Evolutionary conservation across 1,284 basidiomycete genomes (phyloP).

Genomic region (Rhodotorula mucilaginosa): DNA sequence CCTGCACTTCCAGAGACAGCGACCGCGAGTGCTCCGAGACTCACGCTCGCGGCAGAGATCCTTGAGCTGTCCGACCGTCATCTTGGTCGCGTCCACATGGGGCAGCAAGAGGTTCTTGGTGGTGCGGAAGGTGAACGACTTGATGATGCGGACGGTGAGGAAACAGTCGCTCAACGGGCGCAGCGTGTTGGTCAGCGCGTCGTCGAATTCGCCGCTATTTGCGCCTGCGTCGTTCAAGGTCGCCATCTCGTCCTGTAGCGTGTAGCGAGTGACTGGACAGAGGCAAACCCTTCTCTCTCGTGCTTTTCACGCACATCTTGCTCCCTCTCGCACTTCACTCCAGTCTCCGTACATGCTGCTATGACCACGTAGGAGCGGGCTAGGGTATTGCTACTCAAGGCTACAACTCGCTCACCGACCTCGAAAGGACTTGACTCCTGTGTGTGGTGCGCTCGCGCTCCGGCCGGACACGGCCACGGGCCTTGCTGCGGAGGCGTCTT

Average conservation of each 20-base stretch:
- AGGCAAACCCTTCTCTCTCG: background rate
- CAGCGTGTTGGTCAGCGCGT: conserved; percentile 63
- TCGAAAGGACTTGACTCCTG: no score
- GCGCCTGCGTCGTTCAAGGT: background rate
- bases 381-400: no score
- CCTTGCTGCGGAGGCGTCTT: no score
- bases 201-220: conserved; percentile 35
- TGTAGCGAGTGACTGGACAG: background rate
- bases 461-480: no score
- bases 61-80: conserved; percentile 75
- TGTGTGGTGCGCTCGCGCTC: no score
- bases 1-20: no score
- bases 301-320: background rate
- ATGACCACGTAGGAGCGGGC: no score
- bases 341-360: no score
- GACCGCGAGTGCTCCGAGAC: background rate
- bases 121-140: conserved; percentile 88
- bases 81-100: conserved; percentile 72
- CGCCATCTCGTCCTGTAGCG: background rate
- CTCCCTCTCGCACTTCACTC: no score
- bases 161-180: conserved; percentile 70
- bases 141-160: conserved; percentile 88
- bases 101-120: conserved; percentile 83
- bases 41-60: conserved; percentile 64
- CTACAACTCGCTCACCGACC: no score